Evolutionary conservation across 83 land plant genomes (phyloP), one percentile per base, ranked within the genome.

Genomic region (Larix sibirica): DNA sequence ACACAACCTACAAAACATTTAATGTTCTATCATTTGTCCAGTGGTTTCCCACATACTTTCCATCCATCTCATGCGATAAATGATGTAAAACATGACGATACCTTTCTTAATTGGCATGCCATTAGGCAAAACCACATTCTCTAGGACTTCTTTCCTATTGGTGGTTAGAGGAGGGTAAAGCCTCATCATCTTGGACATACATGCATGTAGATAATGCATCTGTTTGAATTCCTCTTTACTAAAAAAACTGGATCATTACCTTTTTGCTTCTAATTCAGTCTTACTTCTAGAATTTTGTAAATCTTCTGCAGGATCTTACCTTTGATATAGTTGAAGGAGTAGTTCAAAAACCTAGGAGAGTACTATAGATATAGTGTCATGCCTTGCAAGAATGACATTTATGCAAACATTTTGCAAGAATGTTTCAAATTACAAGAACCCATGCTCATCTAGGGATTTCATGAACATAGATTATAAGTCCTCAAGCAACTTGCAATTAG

Each of bases 321-420:
- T 77, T 97, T 97, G 23, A 92, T 92, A n/a, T 17, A 77, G 23
- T 66, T 61, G 63, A 1, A 87, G 71, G 62, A 97, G 83, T 70
- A 95, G 86, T 96, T 94, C 93, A 88, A 97, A 97, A 80, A 97
- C 93, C 99, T 97, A 97, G 47, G 90, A 87, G 23, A 97, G 82
- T 31, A 94, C 96, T 44, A 93, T 90, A 16, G 97, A 91, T 14
- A 94, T 89, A 2, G 99, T 95, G 87, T 97, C 99, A 68, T 97
- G 82, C 13, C 99, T 97, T 1, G 97, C 97, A 33, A 97, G 80
- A 62, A 97, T 88, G 86, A 97, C 92, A 78, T 90, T 97, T 20
- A 93, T 85, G 79, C 91, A 88, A 12, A 93, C 86, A 28, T 63
- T 95, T 68, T 92, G 62, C 83, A 95, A 70, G 76, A 95, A 91